Base-by-base conservation (phyloP, 805 yeast genomes). In the Spathaspora girioi region DNA sequence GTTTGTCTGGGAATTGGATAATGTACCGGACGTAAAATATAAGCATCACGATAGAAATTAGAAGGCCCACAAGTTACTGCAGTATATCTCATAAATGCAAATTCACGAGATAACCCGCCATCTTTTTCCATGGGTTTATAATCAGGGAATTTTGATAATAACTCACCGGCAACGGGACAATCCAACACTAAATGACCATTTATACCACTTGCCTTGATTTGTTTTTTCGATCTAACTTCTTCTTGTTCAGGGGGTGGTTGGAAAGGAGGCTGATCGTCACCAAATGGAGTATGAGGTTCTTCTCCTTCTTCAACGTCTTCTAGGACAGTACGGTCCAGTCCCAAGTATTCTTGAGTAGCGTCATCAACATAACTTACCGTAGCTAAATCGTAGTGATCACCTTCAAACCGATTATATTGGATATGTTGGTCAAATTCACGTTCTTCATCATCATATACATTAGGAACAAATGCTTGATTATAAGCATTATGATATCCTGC, bases 61-160 rank as follows among this genome's bases (percentile, higher is more conserved):
- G 83, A 83, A 4, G 88, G 88, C n/a, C 85, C 87, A 60, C 83
- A 79, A 1, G 87, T 83, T 6, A 84, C 88, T 2, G 88, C 88
- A 1, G 78, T 71, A 62, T 82, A 82, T 56, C 86, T 66, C 82
- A 82, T 73, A 58, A 80, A 83, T 14, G 82, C 73, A 63, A 82
- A 82, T 62, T 82, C 87, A 60, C 79, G 61, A n/a, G 72, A 64
- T 50, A 73, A 65, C 1, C 77, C 78, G 3, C 75, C 76, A 52
- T 71, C 76, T 43, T 66, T 66, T 15, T 57, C 60, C 7, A 52
- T 62, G 2, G 67, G 57, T 20, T 62, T 59, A 51, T 70, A 73
- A 54, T 72, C 77, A 11, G 75, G 76, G 52, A 71, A 73, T 52
- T 73, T 74, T 15, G 71, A 58, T 47, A 73, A 65, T 52, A 73